Base-by-base conservation (phyloP, 352 stramenopile species). In the Phytophthora macrochlamydospora region DNA sequence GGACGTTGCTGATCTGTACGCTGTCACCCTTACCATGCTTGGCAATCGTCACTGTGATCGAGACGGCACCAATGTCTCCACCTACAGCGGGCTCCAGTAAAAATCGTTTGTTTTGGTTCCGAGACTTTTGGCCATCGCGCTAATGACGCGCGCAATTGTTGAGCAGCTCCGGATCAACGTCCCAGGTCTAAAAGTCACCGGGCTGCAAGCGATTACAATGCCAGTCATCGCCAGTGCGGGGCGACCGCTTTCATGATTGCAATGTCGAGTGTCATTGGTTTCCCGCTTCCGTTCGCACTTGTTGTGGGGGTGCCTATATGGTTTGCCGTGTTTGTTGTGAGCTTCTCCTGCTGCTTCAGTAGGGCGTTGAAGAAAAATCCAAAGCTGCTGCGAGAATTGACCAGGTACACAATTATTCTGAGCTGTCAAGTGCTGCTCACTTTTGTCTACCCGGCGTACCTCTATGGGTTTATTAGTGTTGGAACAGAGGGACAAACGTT, bases 401-500 rank as follows among this genome's bases (percentile, higher is more conserved):
- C 43, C 1, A 56, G 51, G 1, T 67, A 56, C 28, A 56, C 32
- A 4, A 38, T 59, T 9, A 44, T 71, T 3, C 45, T 67, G 3
- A 12, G 51, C 1, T 59, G 30, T 2, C 42, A 61, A 31, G 32
- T 68, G 28, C n/a, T 54, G 2, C 53, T 73, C 32, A 64, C 67
- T 4, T 45, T 83, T 49, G 56, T 84, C 2, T 88, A 84, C 31
- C 69, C 67, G 13, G 38, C 74, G 13, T 89, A 80, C 51, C 74
- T 78, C 13, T 73, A 76, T 28, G 69, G 58, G 0, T 80, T 83
- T 32, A 50, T 72, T 1, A 35, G 55, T 4, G 56, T 79, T 12
- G 30, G 42, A 0, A 18, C 62, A 2, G 14, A 31, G 5, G 4
- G 60, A 2, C 68, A 84, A 33, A 74, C 56, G 0, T 38, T 55